Base-by-base conservation (phyloP, 768 basidiomycete genomes). In the Dentipellis sp. region DNA sequence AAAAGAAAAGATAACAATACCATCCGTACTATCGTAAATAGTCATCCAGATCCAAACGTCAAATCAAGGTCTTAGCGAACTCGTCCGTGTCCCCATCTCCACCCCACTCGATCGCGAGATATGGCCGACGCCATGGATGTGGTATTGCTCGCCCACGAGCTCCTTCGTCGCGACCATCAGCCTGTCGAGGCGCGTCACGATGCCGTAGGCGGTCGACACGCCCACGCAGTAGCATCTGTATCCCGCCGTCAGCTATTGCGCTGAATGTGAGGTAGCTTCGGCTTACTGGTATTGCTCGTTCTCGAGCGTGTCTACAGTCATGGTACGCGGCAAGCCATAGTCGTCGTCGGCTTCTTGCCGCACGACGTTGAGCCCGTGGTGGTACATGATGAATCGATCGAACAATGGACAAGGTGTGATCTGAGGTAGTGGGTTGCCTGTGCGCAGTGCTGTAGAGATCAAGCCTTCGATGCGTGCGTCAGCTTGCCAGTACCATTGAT, bases 121-220 rank as follows among this genome's bases (percentile, higher is more conserved):
- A 11, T 61, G 56, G 37, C 78, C 83, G 14, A 88, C 68, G 0
- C 87, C 87, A 56, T 84, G 79, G n/a, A 92, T 87, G 65, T 91
- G 86, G 66, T 86, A 91, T 61, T 88, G 86, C 66, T 93, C 91
- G 1, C 91, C 91, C 1, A 93, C 88, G 47, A 93, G 73, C 68
- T 92, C 88, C 66, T 94, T 94, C 14, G 82, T 80, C 2, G 88
- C 88, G 2, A 91, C 64, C 82, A 93, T 88, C 56, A 93, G 69
- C 52, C 80, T 73, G 65, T 94, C 91, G 11, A 94, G 70, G 10
- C 88, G 78, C 6, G 78, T 78, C n/a, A 93, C 71, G 40, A 93
- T 78, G 0, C 78, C 76, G 60, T 79, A 87, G 0, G 84, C 74
- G 0, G 83, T 86, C 1, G 87, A 79, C 19, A 87, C 81, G 8